Base-by-base conservation (phyloP, 208 protist genomes). In the Naegleria lovaniensis region DNA sequence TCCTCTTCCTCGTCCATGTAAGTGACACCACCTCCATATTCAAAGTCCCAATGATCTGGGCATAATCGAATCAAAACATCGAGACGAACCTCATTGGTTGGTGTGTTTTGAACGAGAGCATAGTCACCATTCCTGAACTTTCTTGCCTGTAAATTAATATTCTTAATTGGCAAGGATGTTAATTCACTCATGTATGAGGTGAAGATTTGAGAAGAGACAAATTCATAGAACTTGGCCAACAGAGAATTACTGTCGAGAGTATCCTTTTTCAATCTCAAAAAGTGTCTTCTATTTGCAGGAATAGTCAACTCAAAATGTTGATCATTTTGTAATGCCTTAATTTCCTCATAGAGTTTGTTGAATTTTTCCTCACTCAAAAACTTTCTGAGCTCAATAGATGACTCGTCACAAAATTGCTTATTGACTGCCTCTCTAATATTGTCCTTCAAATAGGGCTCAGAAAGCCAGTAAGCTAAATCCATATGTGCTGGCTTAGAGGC, bases 1-100 rank as follows among this genome's bases (percentile, higher is more conserved):
- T 86, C 88, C 33, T 90, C 88, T 39, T 76, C 88, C 38, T 90
- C 88, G 36, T 90, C 52, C 88, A 90, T 90, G 19, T 90, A 90
- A 0, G 48, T 38, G 33, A 85, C n/a, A 38, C 29, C 41, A 59
- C 41, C 85, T 58, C 85, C 85, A 58, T 38, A 58, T 13, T 48
- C 39, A 39, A 58, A 58, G 16, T 88, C 85, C 85, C 41, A 88
- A 38, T 88, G 16, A 0, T 36, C 29, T 36, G n/a, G n/a, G 36
- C 67, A 79, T 9, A 79, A 79, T 43, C n/a, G 7, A 29, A 88
- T 58, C 11, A 88, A 29, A 13, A 58, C 85, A 88, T 88, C 85
- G 2, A 88, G 36, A 25, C 85, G 39, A n/a, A 36, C n/a, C 33
- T 88, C 41, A 19, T 88, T 43, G 9, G 15, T 58, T 58, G 85